phyloP scores from a whole-genome alignment of 352 stramenopile species.

The Phytophthora podocarpi region DNA sequence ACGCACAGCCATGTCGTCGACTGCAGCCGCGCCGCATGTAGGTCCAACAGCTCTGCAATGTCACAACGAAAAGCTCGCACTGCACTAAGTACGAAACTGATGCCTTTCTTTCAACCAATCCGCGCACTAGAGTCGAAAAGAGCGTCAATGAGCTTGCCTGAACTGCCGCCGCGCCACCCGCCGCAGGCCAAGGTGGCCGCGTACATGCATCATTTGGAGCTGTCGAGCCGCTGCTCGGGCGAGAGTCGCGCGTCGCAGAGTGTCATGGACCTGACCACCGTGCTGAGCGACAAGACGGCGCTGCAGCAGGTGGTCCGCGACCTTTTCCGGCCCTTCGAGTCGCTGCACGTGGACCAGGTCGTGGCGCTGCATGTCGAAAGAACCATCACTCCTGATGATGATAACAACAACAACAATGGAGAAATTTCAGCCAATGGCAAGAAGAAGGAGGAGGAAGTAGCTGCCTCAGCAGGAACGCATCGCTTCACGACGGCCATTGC shows the following conservation, averaged over 20 bases:
- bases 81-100: slow-evolving; percentile 4
- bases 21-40: slow-evolving; percentile 18
- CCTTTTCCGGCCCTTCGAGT: slow-evolving; percentile 48
- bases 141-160: neutral
- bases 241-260: slow-evolving; percentile 35
- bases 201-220: slow-evolving; percentile 51
- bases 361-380: slow-evolving; percentile 46
- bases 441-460: neutral
- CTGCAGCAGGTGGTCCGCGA: slow-evolving; percentile 46
- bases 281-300: slow-evolving; percentile 38
- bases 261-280: slow-evolving; percentile 42
- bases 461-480: slow-evolving; percentile 18
- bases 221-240: slow-evolving; percentile 42
- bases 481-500: slow-evolving; percentile 45
- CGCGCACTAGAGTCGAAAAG: neutral
- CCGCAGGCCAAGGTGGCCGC: slow-evolving; percentile 2
- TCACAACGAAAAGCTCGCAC: slow-evolving; percentile 10
- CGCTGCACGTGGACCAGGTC: slow-evolving; percentile 49
- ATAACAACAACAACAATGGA: neutral
- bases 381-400: slow-evolving; percentile 5
- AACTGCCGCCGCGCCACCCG: slow-evolving; percentile 12
- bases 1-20: slow-evolving; percentile 32
- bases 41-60: slow-evolving; percentile 19
- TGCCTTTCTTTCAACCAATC: slow-evolving; percentile 12
- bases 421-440: neutral